phyloP scores from a whole-genome alignment of 345 rosid species.

The Combretum micranthum region DNA sequence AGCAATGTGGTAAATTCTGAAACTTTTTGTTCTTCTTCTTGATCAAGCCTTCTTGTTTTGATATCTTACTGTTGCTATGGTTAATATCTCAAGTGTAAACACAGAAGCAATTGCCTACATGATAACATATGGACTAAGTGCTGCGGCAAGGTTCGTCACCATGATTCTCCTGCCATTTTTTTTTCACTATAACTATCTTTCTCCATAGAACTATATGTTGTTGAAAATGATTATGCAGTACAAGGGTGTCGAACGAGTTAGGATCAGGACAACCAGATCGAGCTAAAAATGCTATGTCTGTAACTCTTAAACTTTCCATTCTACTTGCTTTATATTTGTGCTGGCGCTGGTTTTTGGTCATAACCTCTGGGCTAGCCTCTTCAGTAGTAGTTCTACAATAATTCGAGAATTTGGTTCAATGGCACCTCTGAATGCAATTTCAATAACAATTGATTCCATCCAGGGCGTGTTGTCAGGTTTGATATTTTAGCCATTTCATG shows the following conservation, averaged over 20 bases:
- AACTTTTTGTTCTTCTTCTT: not conserved
- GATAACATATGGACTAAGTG: constrained; percentile 67
- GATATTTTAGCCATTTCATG: not conserved
- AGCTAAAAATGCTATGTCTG: constrained; percentile 47
- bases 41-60: too few species aligned
- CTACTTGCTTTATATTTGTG: constrained; percentile 43
- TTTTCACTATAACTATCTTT: not conserved
- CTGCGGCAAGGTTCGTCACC: constrained; percentile 64
- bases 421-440: constrained; percentile 48
- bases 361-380: constrained; percentile 52
- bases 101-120: constrained; percentile 56
- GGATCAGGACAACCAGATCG: constrained; percentile 47
- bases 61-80: too few species aligned
- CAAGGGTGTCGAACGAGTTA: constrained; percentile 75
- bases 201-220: too few species aligned
- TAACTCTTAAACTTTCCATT: constrained; percentile 43
- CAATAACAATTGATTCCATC: constrained; percentile 48
- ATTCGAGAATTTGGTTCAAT: constrained; percentile 39
- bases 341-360: constrained; percentile 41
- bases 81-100: constrained; percentile 29
- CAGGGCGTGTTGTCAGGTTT: constrained; percentile 66
- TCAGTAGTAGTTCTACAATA: constrained; percentile 36
- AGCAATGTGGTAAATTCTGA: constrained; percentile 52
- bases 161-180: not conserved
- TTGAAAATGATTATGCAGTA: constrained; percentile 26